Evolutionary conservation across 192 early-diverging fungal species (phyloP), one percentile per base, ranked within the genome.

Genomic region (Tieghemiomyces parasiticus): DNA sequence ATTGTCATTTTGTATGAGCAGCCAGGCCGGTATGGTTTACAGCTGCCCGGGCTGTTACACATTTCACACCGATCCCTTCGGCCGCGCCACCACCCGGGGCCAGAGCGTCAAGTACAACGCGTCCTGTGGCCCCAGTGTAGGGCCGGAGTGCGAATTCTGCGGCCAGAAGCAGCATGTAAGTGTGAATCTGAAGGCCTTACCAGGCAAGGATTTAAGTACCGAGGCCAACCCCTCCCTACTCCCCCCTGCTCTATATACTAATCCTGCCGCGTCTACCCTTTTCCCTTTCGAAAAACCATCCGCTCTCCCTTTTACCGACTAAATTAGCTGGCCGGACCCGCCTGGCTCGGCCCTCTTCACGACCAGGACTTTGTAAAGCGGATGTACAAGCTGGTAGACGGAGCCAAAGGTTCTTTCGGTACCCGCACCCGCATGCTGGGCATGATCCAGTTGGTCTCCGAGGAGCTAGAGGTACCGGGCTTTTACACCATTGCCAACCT

Each of bases 341-440:
- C 91, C 53, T 99, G 86, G 81, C 69, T 72, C n/a, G 83, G 75
- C 33, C 81, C 87, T 24, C 71, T 97, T 30, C 95, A 99, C 68
- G 77, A 95, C 63, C 64, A 68, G 29, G 75, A 74, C 6, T 99
- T 97, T 80, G 82, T 98, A 13, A 65, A 71, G 44, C 71, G 80
- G 58, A 90, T 97, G 88, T 73, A 73, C 64, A 24, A 49, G 3
- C 31, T 48, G 16, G 60, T 91, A 35, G 67, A 83, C 46, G 74
- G 64, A 25, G 56, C 62, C 19, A 63, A 66, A 1, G 72, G 76
- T 25, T 2, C 30, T 4, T 99, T 88, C 71, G 83, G 82, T 47
- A 99, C 97, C 0, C 70, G 80, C 46, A 61, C 78, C 25, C 77
- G 97, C 58, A 97, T 99, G 87, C 60, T 82, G 65, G 97, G 97